Evolutionary conservation across 1,284 basidiomycete species (phyloP).

Genomic region (Sphaerobolus stellatus): DNA sequence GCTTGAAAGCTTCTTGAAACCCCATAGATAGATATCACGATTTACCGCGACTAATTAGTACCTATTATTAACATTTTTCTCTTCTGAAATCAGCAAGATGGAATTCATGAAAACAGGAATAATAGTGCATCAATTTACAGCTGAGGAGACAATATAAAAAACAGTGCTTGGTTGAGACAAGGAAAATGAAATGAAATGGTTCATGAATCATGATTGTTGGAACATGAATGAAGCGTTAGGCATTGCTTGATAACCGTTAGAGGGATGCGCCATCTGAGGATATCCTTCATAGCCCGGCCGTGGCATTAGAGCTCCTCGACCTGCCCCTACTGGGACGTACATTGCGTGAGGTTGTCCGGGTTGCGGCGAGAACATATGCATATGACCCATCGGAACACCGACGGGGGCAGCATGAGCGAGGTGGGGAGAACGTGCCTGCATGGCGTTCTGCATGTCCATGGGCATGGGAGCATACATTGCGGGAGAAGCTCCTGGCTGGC

Average conservation of each 20-base stretch:
- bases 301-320: conserved; percentile 9
- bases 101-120: too few species aligned
- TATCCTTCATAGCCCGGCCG: conserved; percentile 11
- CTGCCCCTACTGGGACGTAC: conserved; percentile 12
- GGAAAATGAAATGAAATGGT: conserved; percentile 4
- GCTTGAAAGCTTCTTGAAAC: too few species aligned
- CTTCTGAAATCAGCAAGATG: too few species aligned
- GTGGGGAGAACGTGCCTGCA: conserved; percentile 13
- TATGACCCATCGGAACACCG: conserved; percentile 2
- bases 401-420: conserved; percentile 49
- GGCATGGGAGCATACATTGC: conserved; percentile 11
- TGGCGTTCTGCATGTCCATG: conserved; percentile 15
- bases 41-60: too few species aligned
- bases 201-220: conserved; percentile 13
- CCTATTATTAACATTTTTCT: too few species aligned
- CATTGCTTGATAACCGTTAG: conserved; percentile 7
- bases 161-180: not conserved
- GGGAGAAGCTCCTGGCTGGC: not conserved
- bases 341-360: conserved; percentile 10
- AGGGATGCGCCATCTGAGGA: conserved; percentile 1
- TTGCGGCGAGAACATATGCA: conserved; percentile 10
- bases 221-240: conserved; percentile 10
- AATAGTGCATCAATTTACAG: conserved; percentile 12
- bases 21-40: too few species aligned
- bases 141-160: not conserved